Base-by-base conservation (phyloP, 169 alveolate genomes). In the Sarcocystis neurona region DNA sequence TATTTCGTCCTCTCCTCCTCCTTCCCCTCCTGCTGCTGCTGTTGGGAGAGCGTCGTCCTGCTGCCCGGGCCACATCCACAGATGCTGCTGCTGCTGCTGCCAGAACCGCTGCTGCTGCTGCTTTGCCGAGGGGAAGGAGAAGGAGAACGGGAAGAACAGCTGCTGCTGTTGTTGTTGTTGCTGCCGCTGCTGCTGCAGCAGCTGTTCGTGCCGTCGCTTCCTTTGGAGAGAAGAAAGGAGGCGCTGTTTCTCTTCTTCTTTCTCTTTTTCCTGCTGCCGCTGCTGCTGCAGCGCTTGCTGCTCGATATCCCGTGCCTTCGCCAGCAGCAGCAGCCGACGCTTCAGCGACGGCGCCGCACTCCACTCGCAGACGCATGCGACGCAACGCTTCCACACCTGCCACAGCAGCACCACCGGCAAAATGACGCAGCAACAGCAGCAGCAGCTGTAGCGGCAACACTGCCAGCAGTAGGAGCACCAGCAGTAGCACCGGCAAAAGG, bases 121-220 rank as follows among this genome's bases (percentile, higher is more conserved):
- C 87, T 79, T 39, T 74, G 44, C 32, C 74, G 3, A n/a, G n/a
- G n/a, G n/a, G n/a, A n/a, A n/a, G n/a, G n/a, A n/a, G 87, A n/a
- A 15, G 39, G 41, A 10, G 75, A 70, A 30, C 2, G 37, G 27
- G 50, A 37, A 48, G 32, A 53, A n/a, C 3, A 43, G 48, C 84
- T 32, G 15, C 20, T 75, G 84, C 84, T 75, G 84, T 41, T 50
- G 87, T 74, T 79, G 87, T 74, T 79, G 74, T 74, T 79, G 87
- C 74, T 50, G 87, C 87, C 53, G 87, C 74, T 79, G 87, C 74
- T 79, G 70, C 74, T 79, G 87, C 87, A 34, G 63, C 63, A 12
- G 63, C 63, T 20, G 20, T 10, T 53, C 30, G 30, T 53, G 74
- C 53, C 23, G 50, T 50, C 37, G 79, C 79, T n/a, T 8, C 53